Conservation (phyloP, 352 stramenopile species). For the Saprolegnia diclina region DNA sequence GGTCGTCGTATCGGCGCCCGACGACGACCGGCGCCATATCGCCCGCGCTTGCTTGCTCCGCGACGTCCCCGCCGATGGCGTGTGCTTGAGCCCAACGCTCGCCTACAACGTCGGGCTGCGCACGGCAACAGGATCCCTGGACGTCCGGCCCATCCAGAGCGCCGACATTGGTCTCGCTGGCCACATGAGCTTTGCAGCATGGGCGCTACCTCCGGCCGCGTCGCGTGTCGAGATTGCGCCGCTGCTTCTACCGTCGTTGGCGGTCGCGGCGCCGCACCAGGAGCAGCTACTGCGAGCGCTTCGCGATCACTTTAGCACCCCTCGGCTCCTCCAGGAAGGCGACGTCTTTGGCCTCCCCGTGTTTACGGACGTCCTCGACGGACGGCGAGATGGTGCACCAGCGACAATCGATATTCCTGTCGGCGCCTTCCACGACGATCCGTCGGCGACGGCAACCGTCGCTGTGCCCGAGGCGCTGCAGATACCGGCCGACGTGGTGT, state of each 20-base stretch:
- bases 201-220: not conserved
- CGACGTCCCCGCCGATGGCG: not conserved
- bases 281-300: conserved; percentile 43
- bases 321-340: conserved; percentile 56
- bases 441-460: not conserved
- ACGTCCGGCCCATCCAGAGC: not conserved
- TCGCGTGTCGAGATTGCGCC: conserved; percentile 21
- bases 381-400: conserved; percentile 21
- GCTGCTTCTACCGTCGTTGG: not conserved
- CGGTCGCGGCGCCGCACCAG: not conserved
- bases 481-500: conserved; percentile 62
- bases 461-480: conserved; percentile 29
- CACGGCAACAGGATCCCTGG: not conserved
- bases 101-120: conserved; percentile 12
- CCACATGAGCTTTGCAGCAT: not conserved
- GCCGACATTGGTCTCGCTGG: not conserved
- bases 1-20: not conserved
- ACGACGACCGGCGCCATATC: not conserved
- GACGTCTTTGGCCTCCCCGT: conserved; percentile 62
- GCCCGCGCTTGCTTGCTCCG: not conserved
- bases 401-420: conserved; percentile 34
- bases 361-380: conserved; percentile 30
- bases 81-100: conserved; percentile 18
- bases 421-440: conserved; percentile 1
- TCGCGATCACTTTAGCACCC: conserved; percentile 46